These are phyloP conservation scores for Lepidopterella palustris DNA, from an alignment of 495 filamentous ascomycete genomes.

Conservation along the genomic window DNA sequence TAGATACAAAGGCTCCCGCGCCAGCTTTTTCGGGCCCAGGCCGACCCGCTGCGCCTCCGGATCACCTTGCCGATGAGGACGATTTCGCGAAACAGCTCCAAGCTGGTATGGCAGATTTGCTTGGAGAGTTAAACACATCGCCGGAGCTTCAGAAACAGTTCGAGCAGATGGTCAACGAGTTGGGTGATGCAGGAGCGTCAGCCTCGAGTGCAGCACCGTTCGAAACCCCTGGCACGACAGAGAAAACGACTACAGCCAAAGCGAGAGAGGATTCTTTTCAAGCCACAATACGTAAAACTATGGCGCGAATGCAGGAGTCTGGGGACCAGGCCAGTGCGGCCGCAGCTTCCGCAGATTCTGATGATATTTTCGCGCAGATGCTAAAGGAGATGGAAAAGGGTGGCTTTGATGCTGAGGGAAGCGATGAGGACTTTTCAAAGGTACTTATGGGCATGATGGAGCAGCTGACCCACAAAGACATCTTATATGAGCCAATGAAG, in stretches of 20 bases:
- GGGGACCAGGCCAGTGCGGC: constrained; percentile 76
- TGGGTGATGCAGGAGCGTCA: constrained; percentile 44
- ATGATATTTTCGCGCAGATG: constrained; percentile 79
- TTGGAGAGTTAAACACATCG: constrained; percentile 58
- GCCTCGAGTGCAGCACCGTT: constrained; percentile 21
- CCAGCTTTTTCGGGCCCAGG: constrained; percentile 37
- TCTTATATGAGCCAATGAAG: constrained; percentile 97
- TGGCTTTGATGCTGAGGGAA: constrained; percentile 48
- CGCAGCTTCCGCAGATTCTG: constrained; percentile 58
- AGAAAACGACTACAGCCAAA: constrained; percentile 23
- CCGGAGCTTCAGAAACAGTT: constrained; percentile 83
- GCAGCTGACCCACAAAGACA: constrained; percentile 95
- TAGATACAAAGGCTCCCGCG: constrained; percentile 39
- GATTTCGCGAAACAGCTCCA: constrained; percentile 80
- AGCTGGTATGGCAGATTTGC: constrained; percentile 75
- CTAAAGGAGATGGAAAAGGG: constrained; percentile 72
- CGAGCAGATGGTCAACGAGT: constrained; percentile 74
- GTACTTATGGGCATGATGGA: constrained; percentile 98
- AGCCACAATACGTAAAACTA: constrained; percentile 81
- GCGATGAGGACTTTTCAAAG: constrained; percentile 83
- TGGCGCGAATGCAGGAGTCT: constrained; percentile 88
- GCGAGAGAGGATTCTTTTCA: constrained; percentile 62
- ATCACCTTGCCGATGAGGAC: constrained; percentile 41
- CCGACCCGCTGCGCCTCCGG: constrained; percentile 34
- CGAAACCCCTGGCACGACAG: constrained; percentile 15